Base-by-base conservation (phyloP, 2,329 filamentous ascomycete genomes). In the Verruconis gallopava region DNA sequence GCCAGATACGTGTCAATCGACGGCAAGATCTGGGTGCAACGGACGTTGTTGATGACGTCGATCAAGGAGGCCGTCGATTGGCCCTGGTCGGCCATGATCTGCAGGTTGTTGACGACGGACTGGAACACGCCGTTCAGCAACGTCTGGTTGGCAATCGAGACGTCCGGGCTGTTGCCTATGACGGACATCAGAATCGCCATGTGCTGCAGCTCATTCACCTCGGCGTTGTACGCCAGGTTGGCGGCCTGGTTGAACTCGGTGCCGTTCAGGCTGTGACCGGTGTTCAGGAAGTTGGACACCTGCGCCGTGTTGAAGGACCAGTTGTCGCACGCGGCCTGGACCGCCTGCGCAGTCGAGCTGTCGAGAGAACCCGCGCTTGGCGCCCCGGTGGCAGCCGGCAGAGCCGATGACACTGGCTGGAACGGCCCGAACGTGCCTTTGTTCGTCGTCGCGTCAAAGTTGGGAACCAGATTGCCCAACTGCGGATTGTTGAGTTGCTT, bases 241-340 rank as follows among this genome's bases (percentile, higher is more conserved):
- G 58, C 58, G 33, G 54, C 55, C 38, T 56, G 52, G 50, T 60
- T 59, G 52, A 61, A 61, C 6, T 51, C 48, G 50, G 58, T 57
- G 48, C 51, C 49, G 41, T 57, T 57, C 15, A 43, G 17, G 46
- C 42, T 49, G 15, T 48, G 46, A 30, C 57, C 58, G 3, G 49
- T 56, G 51, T 60, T 56, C 38, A 59, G 47, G 51, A 59, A 60
- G 53, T 56, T 55, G 46, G 57, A 59, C n/a, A 61, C 58, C 53
- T 59, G 58, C 17, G 53, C 55, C 21, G 58, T 61, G 30, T 61
- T 57, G 38, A 56, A 55, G 50, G 48, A 46, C 58, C 58, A 61
- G 50, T 59, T 59, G 34, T 56, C 48, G 40, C 58, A 55, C 17
- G 58, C 58, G 1, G 37, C 30, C 36, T 46, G 44, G 12, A 46